Evolutionary conservation across 148 eudicot genomes (phyloP), one percentile per base, ranked within the genome.

Genomic region (Fagopyrum homotropicum): DNA sequence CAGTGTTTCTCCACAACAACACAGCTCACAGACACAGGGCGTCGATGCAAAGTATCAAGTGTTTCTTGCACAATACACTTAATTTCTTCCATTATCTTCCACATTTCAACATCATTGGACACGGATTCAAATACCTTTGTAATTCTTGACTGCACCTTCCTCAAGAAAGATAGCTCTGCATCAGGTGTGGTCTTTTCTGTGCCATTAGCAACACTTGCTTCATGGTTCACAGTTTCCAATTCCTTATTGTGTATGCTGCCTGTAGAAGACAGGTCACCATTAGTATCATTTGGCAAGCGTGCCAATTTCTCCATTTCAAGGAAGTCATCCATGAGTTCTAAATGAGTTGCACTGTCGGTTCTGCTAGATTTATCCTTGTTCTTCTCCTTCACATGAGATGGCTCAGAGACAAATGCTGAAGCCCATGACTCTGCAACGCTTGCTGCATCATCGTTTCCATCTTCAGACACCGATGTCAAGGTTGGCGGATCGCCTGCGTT

Each of bases 261-360:
- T 22, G 26, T 22, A 22, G 26, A 22, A 22, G 26, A 22, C 26
- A 22, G 26, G 26, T 0, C 26, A 22, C 26, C 26, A 35, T 83
- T 78, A 46, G 88, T 75, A 54, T 82, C 87, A 81, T 83, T 84
- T 44, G 98, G 79, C 51, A 69, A 79, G 79, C 79, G 69, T 56
- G 99, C 99, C 78, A 96, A 84, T 77, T 92, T 96, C 83, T 96
- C 99, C 99, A 96, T 96, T 84, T 96, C 99, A 78, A 92, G 78
- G 77, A 96, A 96, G 81, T 96, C 99, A 79, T 96, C 97, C 99
- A 96, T 96, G 45, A 96, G 98, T 83, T 91, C 95, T 76, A 92
- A 77, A 64, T 83, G 93, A 75, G 75, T 88, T 69, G 88, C 77
- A 75, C 68, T 90, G 70, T 90, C 97, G 73, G 88, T 68, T 79